Conservation (phyloP, 257 asterid genomes). For the Nicotiana obtusifolia region DNA sequence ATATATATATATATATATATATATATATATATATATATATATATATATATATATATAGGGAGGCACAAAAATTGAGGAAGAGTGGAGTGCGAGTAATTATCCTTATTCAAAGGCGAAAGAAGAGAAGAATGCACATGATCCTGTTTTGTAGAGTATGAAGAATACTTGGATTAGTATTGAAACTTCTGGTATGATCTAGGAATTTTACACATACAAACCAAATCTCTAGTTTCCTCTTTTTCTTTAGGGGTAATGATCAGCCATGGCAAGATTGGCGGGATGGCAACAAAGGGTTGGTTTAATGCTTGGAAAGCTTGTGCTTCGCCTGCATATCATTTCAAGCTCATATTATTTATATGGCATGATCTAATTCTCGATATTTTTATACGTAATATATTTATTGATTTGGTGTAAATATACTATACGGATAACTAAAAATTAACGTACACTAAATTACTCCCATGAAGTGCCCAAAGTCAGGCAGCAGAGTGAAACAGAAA, state of each 20-base stretch:
- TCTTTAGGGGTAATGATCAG: background rate
- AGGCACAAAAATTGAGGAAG: background rate
- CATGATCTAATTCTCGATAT: too few species aligned
- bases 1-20: too few species aligned
- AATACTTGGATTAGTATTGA: background rate
- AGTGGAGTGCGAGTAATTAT: conserved; percentile 17
- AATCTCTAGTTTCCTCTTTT: background rate
- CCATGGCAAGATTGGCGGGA: background rate
- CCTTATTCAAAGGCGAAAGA: conserved; percentile 40
- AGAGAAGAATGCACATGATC: conserved; percentile 52
- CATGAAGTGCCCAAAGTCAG: too few species aligned
- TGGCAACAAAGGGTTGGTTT: background rate
- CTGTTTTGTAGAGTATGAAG: conserved; percentile 6
- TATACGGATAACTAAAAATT: too few species aligned
- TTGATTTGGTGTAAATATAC: too few species aligned
- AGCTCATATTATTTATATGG: too few species aligned
- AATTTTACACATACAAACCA: background rate
- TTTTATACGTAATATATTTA: too few species aligned
- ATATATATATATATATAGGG: background rate
- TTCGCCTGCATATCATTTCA: too few species aligned
- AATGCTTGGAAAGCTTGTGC: background rate
- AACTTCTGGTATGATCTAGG: background rate
- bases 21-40: too few species aligned
- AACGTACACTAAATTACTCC: too few species aligned
- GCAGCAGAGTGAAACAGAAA: too few species aligned